Conservation (phyloP, 495 filamentous ascomycete species). For the Tuber brumale region DNA sequence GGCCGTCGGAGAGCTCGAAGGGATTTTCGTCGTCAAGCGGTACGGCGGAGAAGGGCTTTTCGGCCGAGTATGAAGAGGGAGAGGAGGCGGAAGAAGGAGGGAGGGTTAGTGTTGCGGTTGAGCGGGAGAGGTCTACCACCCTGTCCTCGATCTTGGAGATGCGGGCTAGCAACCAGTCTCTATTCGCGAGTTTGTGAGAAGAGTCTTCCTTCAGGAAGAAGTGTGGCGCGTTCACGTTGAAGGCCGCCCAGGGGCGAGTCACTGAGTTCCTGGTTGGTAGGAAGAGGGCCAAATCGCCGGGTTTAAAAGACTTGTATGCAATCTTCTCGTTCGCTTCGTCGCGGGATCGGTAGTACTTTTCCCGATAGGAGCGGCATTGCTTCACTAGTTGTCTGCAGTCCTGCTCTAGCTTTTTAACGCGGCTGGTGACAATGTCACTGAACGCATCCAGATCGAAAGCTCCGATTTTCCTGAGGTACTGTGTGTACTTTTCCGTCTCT, state of each 20-base stretch:
- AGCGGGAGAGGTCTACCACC: slow-evolving; percentile 83
- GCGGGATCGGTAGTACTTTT: slow-evolving; percentile 75
- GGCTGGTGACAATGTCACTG: slow-evolving; percentile 71
- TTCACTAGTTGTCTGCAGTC: slow-evolving; percentile 84
- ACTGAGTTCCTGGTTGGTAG: slow-evolving; percentile 88
- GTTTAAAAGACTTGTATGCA: slow-evolving; percentile 92
- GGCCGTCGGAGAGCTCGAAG: slow-evolving; percentile 89
- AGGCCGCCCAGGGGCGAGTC: slow-evolving; percentile 93
- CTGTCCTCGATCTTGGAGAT: slow-evolving; percentile 89
- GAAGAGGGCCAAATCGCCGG: slow-evolving; percentile 92
- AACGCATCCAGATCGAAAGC: slow-evolving; percentile 77
- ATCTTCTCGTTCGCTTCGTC: slow-evolving; percentile 93
- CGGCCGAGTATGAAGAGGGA: slow-evolving; percentile 8
- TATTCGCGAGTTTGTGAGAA: slow-evolving; percentile 66
- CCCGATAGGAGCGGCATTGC: slow-evolving; percentile 77
- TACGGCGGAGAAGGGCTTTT: background rate
- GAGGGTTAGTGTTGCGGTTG: slow-evolving; percentile 51
- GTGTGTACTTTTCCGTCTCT: slow-evolving; percentile 63
- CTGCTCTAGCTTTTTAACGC: slow-evolving; percentile 81
- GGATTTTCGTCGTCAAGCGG: slow-evolving; percentile 91
- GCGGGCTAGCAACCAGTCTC: slow-evolving; percentile 91
- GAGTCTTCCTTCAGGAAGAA: slow-evolving; percentile 95
- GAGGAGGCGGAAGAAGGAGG: slow-evolving; percentile 20
- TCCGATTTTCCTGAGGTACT: slow-evolving; percentile 61
- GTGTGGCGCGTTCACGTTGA: slow-evolving; percentile 94